Evolutionary conservation across 371 early-diverging fungal genomes (phyloP), one percentile per base, ranked within the genome.

Genomic region (Nosema bombycis): DNA sequence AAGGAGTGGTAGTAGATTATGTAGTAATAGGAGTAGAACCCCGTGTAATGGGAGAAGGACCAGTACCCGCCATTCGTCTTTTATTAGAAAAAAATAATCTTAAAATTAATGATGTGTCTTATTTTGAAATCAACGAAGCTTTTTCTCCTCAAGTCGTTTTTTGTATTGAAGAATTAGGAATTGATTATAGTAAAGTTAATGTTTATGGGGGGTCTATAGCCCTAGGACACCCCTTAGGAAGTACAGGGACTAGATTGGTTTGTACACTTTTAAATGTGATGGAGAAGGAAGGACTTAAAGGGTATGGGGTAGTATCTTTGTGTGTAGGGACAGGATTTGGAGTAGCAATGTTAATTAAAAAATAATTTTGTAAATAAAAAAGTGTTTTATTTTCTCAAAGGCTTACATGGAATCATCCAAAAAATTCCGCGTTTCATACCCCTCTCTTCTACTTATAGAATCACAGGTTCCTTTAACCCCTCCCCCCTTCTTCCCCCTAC

Each of bases 181-280:
- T 96, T 78, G 89, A 89, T 64, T 72, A 88, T 78, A 89, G 91
- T 74, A 95, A 91, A 89, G 94, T 95, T 79, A 96, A 96, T 88
- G 93, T 93, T 64, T 91, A 93, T 89, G 97, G 97, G 78, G 97
- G 97, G 79, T 94, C 96, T 38, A 95, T 96, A 79, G 95, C 94
- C 29, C 88, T 95, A 73, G 96, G 96, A 66, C 96, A 95, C 87
- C 96, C 96, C 65, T 88, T 96, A 54, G 96, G 96, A 21, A 92
- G 90, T 85, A 95, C 95, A 60, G 96, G 97, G 83, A 93, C 96
- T 26, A 90, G 97, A 82, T 93, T 94, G 86, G 89, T 96, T 79
- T 92, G 95, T 62, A 96, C 96, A 23, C 85, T 96, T 38, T 83
- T 96, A 38, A 90, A 92, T 57, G 94, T 94, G 85, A 89, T 96